Conservation (phyloP, 805 yeast species). For the Barnettozyma californica region DNA sequence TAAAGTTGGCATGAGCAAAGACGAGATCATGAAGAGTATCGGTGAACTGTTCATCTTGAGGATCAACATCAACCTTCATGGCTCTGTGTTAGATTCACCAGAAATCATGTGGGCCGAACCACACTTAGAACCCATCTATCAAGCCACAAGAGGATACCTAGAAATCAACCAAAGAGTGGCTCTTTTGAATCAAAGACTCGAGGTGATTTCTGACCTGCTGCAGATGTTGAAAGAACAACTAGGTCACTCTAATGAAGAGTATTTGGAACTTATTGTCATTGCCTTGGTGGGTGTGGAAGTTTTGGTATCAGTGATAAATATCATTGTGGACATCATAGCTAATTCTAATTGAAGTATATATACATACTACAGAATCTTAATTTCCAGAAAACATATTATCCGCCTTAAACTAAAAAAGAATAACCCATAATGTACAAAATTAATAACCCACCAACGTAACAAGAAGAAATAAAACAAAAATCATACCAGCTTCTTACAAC, state of each 20-base stretch:
- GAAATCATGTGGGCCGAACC: constrained; percentile 99
- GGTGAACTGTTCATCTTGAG: constrained; percentile 91
- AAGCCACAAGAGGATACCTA: constrained; percentile 91
- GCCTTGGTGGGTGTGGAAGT: constrained; percentile 90
- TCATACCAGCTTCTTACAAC: constrained; percentile 30
- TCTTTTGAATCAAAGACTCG: constrained; percentile 82
- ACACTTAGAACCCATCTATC: constrained; percentile 93
- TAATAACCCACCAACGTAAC: constrained; percentile 12
- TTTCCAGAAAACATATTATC: constrained; percentile 18
- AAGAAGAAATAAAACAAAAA: constrained; percentile 8
- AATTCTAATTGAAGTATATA: constrained; percentile 17
- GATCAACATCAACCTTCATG: constrained; percentile 77
- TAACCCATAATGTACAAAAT: constrained; percentile 20
- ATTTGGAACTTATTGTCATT: constrained; percentile 85
- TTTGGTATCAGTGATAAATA: constrained; percentile 78
- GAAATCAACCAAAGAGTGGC: constrained; percentile 94
- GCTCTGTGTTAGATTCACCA: constrained; percentile 90
- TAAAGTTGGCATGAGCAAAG: constrained; percentile 89
- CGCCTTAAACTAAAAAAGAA: constrained; percentile 17
- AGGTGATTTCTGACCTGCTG: constrained; percentile 85
- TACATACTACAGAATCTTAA: not conserved
- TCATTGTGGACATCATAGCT: constrained; percentile 52
- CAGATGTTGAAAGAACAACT: constrained; percentile 97
- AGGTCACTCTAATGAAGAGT: constrained; percentile 92
- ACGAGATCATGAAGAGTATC: constrained; percentile 93